Evolutionary conservation across 2,329 filamentous ascomycete genomes (phyloP).

Genomic region (Hymenoscyphus fraxineus): DNA sequence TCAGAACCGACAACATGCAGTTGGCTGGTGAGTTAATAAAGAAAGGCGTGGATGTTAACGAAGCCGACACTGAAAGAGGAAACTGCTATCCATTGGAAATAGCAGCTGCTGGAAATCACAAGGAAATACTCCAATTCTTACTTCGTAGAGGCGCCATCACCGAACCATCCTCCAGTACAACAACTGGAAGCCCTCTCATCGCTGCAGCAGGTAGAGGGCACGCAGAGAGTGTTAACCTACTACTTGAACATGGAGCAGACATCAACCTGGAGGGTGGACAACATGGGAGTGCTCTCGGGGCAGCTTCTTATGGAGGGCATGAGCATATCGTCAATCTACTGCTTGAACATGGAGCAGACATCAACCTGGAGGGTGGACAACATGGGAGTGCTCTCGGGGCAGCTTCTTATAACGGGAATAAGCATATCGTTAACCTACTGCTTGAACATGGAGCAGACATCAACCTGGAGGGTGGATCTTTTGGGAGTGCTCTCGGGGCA

Average conservation of each 20-base stretch:
- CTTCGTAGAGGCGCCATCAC: background rate
- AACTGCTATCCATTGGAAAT: background rate
- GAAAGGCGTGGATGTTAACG: background rate
- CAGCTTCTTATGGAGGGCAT: no score
- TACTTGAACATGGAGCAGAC: constrained; percentile 1
- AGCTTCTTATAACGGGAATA: no score
- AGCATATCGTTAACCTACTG: no score
- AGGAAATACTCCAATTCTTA: background rate
- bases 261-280: background rate
- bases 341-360: no score
- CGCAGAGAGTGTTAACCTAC: background rate
- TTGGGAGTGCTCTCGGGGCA: no score
- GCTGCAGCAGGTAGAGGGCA: background rate
- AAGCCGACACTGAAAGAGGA: background rate
- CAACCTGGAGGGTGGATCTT: no score
- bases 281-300: background rate
- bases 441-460: no score
- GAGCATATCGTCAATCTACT: no score
- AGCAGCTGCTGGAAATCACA: background rate
- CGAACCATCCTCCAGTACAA: background rate
- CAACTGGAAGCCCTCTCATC: background rate
- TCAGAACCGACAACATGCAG: background rate
- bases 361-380: no score
- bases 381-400: no score
- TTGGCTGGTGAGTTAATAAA: background rate